Conservation (phyloP, 2,329 filamentous ascomycete species). For the Stromatinia cepivora region DNA sequence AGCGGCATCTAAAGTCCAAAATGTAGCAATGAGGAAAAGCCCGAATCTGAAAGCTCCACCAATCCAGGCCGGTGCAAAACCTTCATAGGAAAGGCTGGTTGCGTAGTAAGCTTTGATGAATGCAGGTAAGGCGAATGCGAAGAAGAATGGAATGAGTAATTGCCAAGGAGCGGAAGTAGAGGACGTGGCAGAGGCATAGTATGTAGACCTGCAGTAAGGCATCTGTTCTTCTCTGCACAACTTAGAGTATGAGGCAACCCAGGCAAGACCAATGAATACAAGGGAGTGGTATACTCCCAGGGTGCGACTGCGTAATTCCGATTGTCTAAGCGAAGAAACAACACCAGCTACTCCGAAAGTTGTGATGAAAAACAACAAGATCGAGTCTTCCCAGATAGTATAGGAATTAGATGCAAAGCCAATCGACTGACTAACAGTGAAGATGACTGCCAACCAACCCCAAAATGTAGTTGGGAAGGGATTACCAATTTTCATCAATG, state of each 20-base stretch:
- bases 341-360: constrained; percentile 81
- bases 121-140: constrained; percentile 69
- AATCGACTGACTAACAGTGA: constrained; percentile 83
- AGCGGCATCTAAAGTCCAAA: constrained; percentile 88
- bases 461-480: constrained; percentile 74
- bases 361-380: constrained; percentile 84
- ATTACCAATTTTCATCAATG: constrained; percentile 44
- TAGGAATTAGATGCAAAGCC: constrained; percentile 98
- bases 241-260: constrained; percentile 81
- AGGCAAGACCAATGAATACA: constrained; percentile 75
- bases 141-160: constrained; percentile 73
- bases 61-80: constrained; percentile 81
- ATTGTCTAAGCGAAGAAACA: constrained; percentile 72
- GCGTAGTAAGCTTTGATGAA: constrained; percentile 78
- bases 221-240: constrained; percentile 98
- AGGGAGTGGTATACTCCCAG: constrained; percentile 83
- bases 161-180: constrained; percentile 95
- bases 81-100: constrained; percentile 84
- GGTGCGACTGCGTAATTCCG: constrained; percentile 64
- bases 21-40: constrained; percentile 72
- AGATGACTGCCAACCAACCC: constrained; percentile 81
- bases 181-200: constrained; percentile 87
- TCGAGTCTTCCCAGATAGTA: constrained; percentile 98
- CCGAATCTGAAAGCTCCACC: constrained; percentile 75
- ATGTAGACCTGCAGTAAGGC: constrained; percentile 93